Conservation (phyloP, 345 rosid species). For the Cochlearia excelsa region DNA sequence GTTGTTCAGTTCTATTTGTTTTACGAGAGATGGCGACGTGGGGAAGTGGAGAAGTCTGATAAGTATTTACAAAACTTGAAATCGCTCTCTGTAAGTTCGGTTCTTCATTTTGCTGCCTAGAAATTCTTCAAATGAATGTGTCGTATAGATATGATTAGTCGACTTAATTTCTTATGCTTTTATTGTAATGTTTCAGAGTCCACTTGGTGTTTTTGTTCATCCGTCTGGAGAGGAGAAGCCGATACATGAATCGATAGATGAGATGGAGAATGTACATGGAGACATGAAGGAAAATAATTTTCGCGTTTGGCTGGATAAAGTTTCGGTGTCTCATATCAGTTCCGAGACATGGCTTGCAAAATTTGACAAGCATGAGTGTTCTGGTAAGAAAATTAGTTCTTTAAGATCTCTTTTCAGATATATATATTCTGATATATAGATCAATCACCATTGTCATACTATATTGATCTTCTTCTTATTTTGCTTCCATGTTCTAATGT, state of each 20-base stretch:
- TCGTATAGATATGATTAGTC: not conserved
- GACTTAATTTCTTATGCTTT: not conserved
- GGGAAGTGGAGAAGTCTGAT: conserved; percentile 67
- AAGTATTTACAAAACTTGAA: conserved; percentile 51
- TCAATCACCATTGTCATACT: conserved; percentile 1
- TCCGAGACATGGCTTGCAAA: conserved; percentile 67
- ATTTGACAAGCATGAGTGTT: conserved; percentile 73
- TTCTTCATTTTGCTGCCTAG: not conserved
- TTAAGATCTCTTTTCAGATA: not conserved
- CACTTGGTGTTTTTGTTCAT: conserved; percentile 51
- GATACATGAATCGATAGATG: conserved; percentile 51
- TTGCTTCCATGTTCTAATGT: conserved; percentile 13
- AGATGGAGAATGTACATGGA: conserved; percentile 48
- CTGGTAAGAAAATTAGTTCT: conserved; percentile 44
- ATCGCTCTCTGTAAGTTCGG: conserved; percentile 58
- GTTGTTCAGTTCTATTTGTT: conserved; percentile 63
- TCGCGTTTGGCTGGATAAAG: conserved; percentile 67
- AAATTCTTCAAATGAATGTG: not conserved
- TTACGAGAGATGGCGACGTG: conserved; percentile 84
- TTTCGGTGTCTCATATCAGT: conserved; percentile 50
- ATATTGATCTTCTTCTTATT: not conserved
- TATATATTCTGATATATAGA: not conserved
- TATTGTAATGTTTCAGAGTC: conserved; percentile 49
- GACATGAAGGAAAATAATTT: conserved; percentile 51
- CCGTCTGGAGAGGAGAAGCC: conserved; percentile 71